Percentiles rank a stretch among this genome's conserved stretches.
phyloP scores from a whole-genome alignment of 192 early-diverging fungal genomes.

The Coemansia sp. region DNA sequence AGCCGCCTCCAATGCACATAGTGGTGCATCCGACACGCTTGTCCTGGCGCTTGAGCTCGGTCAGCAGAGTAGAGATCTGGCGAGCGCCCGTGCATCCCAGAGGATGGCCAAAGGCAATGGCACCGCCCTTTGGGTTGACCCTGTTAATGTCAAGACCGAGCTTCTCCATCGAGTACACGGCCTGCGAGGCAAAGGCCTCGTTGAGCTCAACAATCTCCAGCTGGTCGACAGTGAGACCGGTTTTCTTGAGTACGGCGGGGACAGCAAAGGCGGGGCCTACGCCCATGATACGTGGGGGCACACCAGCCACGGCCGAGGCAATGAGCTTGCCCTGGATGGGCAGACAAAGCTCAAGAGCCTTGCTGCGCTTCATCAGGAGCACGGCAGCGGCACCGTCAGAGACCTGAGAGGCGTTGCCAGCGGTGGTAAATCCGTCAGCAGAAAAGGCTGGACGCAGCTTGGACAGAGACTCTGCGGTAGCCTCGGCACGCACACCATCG shows the following conservation, averaged over 20 bases:
- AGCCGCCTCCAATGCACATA: conserved; percentile 91
- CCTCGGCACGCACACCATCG: conserved; percentile 83
- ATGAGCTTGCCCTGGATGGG: conserved; percentile 85
- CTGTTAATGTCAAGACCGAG: conserved; percentile 81
- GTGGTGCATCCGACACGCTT: conserved; percentile 82
- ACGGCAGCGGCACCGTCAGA: conserved; percentile 97
- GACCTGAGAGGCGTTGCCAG: conserved; percentile 96
- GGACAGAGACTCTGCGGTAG: conserved; percentile 74
- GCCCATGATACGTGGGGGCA: conserved; percentile 94
- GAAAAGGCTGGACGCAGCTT: conserved; percentile 90
- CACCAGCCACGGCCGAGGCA: conserved; percentile 83
- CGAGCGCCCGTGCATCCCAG: conserved; percentile 91
- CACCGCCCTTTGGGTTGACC: conserved; percentile 98
- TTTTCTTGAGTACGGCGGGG: conserved; percentile 78
- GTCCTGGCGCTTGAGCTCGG: conserved; percentile 84
- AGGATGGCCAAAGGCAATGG: conserved; percentile 97
- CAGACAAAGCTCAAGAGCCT: conserved; percentile 81
- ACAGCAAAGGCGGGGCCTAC: conserved; percentile 95
- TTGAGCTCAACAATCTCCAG: conserved; percentile 92
- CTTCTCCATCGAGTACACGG: conserved; percentile 87
- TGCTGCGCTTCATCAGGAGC: conserved; percentile 90
- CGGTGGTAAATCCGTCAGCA: conserved; percentile 80
- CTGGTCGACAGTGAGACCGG: conserved; percentile 71
- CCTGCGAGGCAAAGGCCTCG: conserved; percentile 98
- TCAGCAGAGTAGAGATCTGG: conserved; percentile 92